Base-by-base conservation (phyloP, 768 basidiomycete species). In the Termitomyces bulborhizus region DNA sequence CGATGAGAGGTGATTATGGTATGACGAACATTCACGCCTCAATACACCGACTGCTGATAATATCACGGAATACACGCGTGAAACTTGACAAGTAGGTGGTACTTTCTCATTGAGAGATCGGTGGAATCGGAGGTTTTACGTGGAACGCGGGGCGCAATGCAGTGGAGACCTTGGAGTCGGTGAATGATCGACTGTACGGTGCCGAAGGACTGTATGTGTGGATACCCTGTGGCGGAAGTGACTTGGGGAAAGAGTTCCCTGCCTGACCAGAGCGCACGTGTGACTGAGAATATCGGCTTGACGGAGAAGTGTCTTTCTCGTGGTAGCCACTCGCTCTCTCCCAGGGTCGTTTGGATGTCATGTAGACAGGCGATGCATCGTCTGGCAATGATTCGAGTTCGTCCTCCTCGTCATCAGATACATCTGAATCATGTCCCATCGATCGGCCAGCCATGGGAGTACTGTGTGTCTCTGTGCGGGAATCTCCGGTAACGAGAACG, bases 71-170 rank as follows among this genome's bases (percentile, higher is more conserved):
- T 29, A 29, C 29, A 29, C 21, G 18, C 31, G 34, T 18, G 32
- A 12, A 9, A 13, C 24, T 12, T 18, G 7, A 13, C 4, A 6
- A 29, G 29, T 29, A 29, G 2, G 12, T 8, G 9, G 32, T 26
- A n/a, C n/a, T 6, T 18, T 36, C 16, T 55, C 34, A 55, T 36
- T 41, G 27, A 1, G 40, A 43, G 39, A 39, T 58, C 31, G 40
- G 31, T 31, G 29, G 40, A 16, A 43, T 29, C 3, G 11, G 18
- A 27, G 57, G 47, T 54, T 49, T 48, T 3, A 52, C 29, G 57
- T 62, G 56, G 50, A 71, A 70, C 6, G 66, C 73, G 16, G 73
- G 73, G 27, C 73, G 63, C 39, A 73, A 60, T 13, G 66, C 69
- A 5, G 71, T 74, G 6, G 71, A 71, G 47, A 74, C 73, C 24